Percentiles rank a stretch among this genome's conserved stretches.
phyloP scores from a whole-genome alignment of 345 rosid genomes.

The Eutrema japonicum region DNA sequence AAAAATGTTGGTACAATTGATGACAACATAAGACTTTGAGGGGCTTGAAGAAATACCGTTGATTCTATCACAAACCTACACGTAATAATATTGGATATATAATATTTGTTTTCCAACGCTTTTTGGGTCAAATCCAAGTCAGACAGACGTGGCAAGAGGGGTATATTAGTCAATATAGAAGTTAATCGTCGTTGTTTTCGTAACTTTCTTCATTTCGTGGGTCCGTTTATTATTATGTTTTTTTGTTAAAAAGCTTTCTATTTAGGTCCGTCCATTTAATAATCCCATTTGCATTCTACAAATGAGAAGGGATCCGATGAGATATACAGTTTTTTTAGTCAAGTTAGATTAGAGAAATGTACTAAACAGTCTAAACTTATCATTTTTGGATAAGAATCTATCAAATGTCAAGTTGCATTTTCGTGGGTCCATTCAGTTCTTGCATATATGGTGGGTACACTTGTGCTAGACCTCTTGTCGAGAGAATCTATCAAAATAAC shows the following conservation, averaged over 20 bases:
- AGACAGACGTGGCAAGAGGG: constrained; percentile 37
- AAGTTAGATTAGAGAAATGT: constrained; percentile 30
- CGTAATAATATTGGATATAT: constrained; percentile 22
- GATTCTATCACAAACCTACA: constrained; percentile 13
- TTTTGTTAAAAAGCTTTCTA: too few species aligned
- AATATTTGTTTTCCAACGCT: constrained; percentile 24
- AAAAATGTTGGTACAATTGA: neutral
- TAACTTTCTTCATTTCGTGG: constrained; percentile 23
- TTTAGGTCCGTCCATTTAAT: constrained; percentile 20
- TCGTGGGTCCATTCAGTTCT: constrained; percentile 27
- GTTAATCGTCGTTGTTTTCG: constrained; percentile 16
- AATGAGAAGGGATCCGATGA: constrained; percentile 24
- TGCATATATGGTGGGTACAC: constrained; percentile 2
- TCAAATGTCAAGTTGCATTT: constrained; percentile 31
- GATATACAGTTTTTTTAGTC: neutral
- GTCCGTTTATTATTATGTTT: neutral
- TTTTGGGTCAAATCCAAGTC: constrained; percentile 44
- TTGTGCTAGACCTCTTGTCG: neutral
- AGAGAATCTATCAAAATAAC: neutral
- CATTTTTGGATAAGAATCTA: constrained; percentile 40
- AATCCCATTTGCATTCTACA: constrained; percentile 21
- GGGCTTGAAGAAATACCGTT: constrained; percentile 1
- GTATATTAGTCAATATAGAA: neutral
- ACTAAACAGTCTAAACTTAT: constrained; percentile 20
- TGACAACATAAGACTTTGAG: constrained; percentile 3